Evolutionary conservation across 1,284 basidiomycete species (phyloP).

Genomic region (Porogramme epimiltina): DNA sequence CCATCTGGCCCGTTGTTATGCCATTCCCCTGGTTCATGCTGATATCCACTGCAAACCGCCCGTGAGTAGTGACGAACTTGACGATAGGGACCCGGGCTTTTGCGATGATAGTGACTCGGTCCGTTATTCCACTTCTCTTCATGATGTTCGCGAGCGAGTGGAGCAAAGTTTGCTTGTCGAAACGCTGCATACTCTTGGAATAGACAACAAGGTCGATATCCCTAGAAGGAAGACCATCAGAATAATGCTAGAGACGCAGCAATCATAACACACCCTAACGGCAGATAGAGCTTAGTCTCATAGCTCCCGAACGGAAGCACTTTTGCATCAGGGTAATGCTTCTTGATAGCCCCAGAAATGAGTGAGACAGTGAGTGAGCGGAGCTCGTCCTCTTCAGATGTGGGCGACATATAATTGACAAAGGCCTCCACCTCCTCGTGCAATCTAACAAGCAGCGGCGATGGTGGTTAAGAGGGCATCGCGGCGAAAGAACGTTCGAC

Average conservation of each 20-base stretch:
- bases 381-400: constrained; percentile 82
- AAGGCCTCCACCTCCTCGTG: constrained; percentile 87
- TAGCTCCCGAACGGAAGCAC: constrained; percentile 93
- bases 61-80: constrained; percentile 84
- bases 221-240: constrained; percentile 35
- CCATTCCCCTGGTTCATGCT: constrained; percentile 90
- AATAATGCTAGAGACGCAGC: neutral
- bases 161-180: constrained; percentile 59
- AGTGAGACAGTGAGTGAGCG: constrained; percentile 77
- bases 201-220: constrained; percentile 80
- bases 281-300: constrained; percentile 93
- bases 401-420: constrained; percentile 86
- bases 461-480: constrained; percentile 14
- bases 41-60: constrained; percentile 86
- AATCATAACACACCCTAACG: constrained; percentile 69
- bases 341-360: constrained; percentile 69
- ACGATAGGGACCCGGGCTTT: constrained; percentile 93
- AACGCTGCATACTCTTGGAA: constrained; percentile 65
- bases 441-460: constrained; percentile 49
- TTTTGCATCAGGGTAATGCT: constrained; percentile 77
- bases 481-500: constrained; percentile 4
- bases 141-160: constrained; percentile 66
- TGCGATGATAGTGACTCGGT: constrained; percentile 82
- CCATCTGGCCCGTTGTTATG: constrained; percentile 77
- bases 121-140: constrained; percentile 60